Evolutionary conservation across 2,329 filamentous ascomycete genomes (phyloP).

Genomic region (Colletotrichum ledebouriae): DNA sequence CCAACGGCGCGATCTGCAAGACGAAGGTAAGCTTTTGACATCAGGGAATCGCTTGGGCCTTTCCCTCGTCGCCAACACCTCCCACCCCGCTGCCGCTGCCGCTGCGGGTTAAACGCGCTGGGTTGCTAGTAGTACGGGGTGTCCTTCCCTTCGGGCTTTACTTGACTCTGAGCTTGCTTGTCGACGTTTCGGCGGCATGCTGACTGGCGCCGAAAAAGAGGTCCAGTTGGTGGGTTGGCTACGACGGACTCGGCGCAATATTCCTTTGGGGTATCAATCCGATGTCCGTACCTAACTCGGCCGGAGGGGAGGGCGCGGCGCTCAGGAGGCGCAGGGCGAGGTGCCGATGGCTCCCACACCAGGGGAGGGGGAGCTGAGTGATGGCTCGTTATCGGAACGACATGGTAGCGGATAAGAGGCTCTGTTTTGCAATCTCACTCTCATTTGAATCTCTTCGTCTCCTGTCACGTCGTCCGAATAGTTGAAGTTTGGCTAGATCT

Average conservation of each 20-base stretch:
- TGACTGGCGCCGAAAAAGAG: background rate
- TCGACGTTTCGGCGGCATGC: slow-evolving; percentile 7
- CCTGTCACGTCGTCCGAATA: background rate
- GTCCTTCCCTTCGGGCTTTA: background rate
- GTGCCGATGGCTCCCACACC: slow-evolving; percentile 3
- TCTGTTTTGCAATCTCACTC: background rate
- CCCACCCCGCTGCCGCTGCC: slow-evolving; percentile 5
- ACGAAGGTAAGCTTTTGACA: background rate
- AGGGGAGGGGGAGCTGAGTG: background rate
- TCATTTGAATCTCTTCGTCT: background rate
- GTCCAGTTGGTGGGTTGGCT: background rate
- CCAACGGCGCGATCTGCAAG: slow-evolving; percentile 3
- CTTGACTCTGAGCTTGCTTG: slow-evolving; percentile 8
- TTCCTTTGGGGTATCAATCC: background rate
- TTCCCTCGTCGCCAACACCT: slow-evolving; percentile 8
- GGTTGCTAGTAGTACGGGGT: background rate
- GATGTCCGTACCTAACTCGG: background rate
- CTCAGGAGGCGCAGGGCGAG: background rate
- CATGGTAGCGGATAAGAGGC: background rate
- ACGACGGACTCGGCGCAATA: background rate
- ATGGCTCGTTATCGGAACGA: slow-evolving; percentile 1
- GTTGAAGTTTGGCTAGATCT: slow-evolving; percentile 1
- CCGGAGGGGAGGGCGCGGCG: background rate
- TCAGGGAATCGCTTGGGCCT: slow-evolving; percentile 5
- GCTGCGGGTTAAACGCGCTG: background rate